A percentile compares a stretch with the other conserved stretches of the same genome.
These are phyloP conservation scores for Pythium biforme DNA, from an alignment of 352 stramenopile species.

Conservation along the genomic window DNA sequence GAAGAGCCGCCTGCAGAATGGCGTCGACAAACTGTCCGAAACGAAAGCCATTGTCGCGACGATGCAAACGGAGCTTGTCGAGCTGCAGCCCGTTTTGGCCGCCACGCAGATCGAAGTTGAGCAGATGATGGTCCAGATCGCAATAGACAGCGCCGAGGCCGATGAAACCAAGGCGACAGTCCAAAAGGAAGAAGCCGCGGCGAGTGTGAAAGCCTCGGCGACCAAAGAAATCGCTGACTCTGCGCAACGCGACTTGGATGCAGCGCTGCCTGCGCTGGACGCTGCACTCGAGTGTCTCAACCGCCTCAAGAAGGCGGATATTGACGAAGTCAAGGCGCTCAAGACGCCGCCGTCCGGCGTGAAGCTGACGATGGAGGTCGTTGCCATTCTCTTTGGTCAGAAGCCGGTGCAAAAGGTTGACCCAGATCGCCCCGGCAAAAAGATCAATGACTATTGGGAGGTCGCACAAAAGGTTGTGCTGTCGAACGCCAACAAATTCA, in stretches of 20 bases:
- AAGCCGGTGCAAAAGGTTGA: constrained; percentile 89
- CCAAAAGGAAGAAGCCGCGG: constrained; percentile 87
- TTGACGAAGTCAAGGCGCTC: constrained; percentile 91
- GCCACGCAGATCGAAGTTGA: constrained; percentile 81
- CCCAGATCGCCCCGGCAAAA: constrained; percentile 86
- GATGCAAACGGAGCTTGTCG: constrained; percentile 84
- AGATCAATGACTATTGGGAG: constrained; percentile 92
- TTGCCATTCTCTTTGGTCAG: constrained; percentile 89
- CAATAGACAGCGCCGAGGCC: constrained; percentile 87
- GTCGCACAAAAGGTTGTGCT: constrained; percentile 89
- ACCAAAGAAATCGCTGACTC: constrained; percentile 91
- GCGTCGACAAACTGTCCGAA: constrained; percentile 84
- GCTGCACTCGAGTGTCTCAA: constrained; percentile 88
- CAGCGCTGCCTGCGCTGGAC: constrained; percentile 84
- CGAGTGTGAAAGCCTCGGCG: constrained; percentile 80
- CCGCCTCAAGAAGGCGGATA: constrained; percentile 89
- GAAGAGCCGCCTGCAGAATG: constrained; percentile 80
- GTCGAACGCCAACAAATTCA: constrained; percentile 91
- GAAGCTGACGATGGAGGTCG: constrained; percentile 92
- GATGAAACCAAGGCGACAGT: constrained; percentile 85
- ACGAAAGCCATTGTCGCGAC: constrained; percentile 78
- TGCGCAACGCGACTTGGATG: constrained; percentile 85
- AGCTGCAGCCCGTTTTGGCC: constrained; percentile 77
- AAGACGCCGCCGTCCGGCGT: constrained; percentile 90
- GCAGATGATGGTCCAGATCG: constrained; percentile 90